phyloP scores from a whole-genome alignment of 1,284 basidiomycete species.

The Chalciporus sp. region DNA sequence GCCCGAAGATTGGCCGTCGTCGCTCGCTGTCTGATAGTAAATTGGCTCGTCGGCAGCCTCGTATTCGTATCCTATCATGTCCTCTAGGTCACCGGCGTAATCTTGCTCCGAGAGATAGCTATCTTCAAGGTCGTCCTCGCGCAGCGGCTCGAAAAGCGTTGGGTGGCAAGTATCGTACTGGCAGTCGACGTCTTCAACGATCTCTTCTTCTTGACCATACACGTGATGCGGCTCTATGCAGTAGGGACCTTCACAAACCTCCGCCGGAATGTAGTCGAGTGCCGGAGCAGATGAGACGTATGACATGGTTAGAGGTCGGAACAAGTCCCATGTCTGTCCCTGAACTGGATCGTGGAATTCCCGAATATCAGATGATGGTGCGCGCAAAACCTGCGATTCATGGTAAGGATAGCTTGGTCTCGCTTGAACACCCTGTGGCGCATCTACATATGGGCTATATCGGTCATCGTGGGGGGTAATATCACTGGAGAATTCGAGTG shows the following conservation, averaged over 20 bases:
- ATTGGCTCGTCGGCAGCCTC: not conserved
- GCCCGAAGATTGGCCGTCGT: not conserved
- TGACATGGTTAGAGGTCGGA: not conserved
- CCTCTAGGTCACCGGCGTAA: not conserved
- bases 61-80: not conserved
- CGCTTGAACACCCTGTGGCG: not conserved
- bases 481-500: conserved; percentile 18
- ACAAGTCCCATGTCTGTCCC: conserved; percentile 2
- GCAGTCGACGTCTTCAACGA: not conserved
- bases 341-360: conserved; percentile 1
- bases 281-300: not conserved
- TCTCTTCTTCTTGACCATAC: conserved; percentile 2
- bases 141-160: not conserved
- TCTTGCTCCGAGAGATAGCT: not conserved
- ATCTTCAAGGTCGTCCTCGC: conserved; percentile 1
- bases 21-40: not conserved
- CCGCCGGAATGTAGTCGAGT: conserved; percentile 4
- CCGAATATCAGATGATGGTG: not conserved
- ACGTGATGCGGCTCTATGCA: conserved; percentile 8
- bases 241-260: not conserved
- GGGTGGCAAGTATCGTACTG: not conserved
- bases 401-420: not conserved
- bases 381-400: not conserved
- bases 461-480: conserved; percentile 2
- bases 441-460: not conserved